phyloP scores from a whole-genome alignment of 164 flowering plant species.

The Piper longum region DNA sequence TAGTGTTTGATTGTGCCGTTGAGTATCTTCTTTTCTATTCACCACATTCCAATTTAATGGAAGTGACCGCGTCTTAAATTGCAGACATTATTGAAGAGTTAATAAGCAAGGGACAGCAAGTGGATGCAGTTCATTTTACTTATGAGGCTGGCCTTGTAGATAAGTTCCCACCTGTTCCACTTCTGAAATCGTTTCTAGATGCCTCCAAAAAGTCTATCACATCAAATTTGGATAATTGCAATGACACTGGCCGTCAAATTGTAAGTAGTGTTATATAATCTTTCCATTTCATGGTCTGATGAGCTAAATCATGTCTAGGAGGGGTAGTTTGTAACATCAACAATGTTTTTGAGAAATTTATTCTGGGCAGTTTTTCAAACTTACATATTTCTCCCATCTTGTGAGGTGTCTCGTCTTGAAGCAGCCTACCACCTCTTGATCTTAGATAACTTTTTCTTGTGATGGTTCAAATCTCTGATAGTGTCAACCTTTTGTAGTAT shows the following conservation, averaged over 20 bases:
- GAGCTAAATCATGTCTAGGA: neutral
- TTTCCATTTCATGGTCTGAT: neutral
- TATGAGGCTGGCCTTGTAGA: conserved; percentile 79
- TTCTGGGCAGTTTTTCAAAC: no score
- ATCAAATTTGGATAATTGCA: conserved; percentile 55
- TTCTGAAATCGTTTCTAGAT: conserved; percentile 68
- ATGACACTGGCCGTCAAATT: conserved; percentile 53
- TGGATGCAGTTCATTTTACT: conserved; percentile 93
- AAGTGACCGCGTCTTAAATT: conserved; percentile 4
- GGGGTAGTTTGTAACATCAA: no score
- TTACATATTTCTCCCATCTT: no score
- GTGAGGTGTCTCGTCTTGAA: no score
- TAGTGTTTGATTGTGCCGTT: no score
- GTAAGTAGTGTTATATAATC: conserved; percentile 18
- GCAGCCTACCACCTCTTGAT: no score
- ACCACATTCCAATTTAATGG: neutral
- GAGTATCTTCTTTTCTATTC: neutral
- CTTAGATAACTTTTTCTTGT: no score
- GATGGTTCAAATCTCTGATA: no score
- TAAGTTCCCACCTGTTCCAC: conserved; percentile 77
- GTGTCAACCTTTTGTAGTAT: no score
- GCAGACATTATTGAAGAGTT: conserved; percentile 91
- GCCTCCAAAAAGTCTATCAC: conserved; percentile 72
- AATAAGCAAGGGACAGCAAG: conserved; percentile 81
- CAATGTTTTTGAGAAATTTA: no score